These are phyloP conservation scores for Aspergillus homomorphus DNA, from an alignment of 495 filamentous ascomycete genomes.

Conservation along the genomic window DNA sequence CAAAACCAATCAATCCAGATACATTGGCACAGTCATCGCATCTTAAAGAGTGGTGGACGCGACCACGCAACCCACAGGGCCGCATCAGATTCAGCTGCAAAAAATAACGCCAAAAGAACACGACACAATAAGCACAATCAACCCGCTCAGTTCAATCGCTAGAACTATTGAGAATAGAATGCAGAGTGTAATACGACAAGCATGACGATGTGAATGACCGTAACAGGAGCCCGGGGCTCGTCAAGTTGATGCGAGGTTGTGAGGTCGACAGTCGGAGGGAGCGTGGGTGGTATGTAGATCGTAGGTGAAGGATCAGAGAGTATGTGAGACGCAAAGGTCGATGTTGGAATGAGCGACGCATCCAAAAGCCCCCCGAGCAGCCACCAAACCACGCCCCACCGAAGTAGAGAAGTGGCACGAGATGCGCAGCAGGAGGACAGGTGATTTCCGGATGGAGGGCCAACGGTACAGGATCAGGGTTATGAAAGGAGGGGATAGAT, in stretches of 20 bases:
- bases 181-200: constrained; percentile 11
- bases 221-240: constrained; percentile 16
- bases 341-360: not conserved
- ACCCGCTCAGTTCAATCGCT: constrained; percentile 35
- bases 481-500: constrained; percentile 6
- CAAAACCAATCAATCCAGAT: constrained; percentile 12
- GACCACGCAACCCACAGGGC: constrained; percentile 13
- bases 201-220: constrained; percentile 12
- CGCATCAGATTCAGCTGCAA: constrained; percentile 17
- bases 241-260: constrained; percentile 1
- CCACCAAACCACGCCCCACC: no score
- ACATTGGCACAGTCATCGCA: constrained; percentile 17
- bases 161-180: constrained; percentile 29
- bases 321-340: not conserved
- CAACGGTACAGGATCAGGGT: constrained; percentile 8
- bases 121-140: constrained; percentile 19
- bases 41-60: constrained; percentile 21
- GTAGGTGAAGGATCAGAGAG: not conserved
- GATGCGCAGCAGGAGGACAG: constrained; percentile 1
- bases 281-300: not conserved
- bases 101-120: constrained; percentile 6
- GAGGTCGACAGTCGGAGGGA: not conserved
- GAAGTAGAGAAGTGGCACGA: not conserved
- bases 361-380: not conserved
- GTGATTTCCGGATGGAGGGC: not conserved